Conservation (phyloP, 805 yeast genomes). For the Hanseniaspora opuntiae region DNA sequence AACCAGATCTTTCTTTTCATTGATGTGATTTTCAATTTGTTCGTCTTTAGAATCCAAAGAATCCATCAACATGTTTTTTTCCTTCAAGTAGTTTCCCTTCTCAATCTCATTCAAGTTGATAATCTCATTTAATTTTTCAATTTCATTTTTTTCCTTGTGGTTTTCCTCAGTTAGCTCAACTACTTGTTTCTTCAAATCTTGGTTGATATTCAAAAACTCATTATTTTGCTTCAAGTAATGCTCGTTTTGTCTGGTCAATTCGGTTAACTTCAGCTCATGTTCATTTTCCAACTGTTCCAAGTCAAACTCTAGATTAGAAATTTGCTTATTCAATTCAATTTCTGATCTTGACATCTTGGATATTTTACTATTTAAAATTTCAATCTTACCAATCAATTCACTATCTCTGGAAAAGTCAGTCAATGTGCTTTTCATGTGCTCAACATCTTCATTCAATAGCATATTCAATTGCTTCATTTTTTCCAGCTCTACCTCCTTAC, state of each 20-base stretch:
- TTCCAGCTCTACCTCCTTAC: slow-evolving; percentile 40
- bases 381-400: slow-evolving; percentile 38
- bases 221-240: slow-evolving; percentile 31
- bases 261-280: slow-evolving; percentile 26
- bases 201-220: slow-evolving; percentile 33
- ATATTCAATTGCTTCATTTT: slow-evolving; percentile 36
- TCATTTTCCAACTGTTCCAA: slow-evolving; percentile 40
- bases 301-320: slow-evolving; percentile 48
- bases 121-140: slow-evolving; percentile 38
- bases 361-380: slow-evolving; percentile 40
- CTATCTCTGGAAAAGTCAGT: slow-evolving; percentile 31
- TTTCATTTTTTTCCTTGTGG: slow-evolving; percentile 47
- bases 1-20: not conserved
- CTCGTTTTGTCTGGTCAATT: slow-evolving; percentile 31
- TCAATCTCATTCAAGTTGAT: slow-evolving; percentile 34
- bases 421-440: slow-evolving; percentile 37
- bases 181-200: slow-evolving; percentile 38
- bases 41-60: slow-evolving; percentile 16
- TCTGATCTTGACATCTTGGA: slow-evolving; percentile 47
- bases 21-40: slow-evolving; percentile 14
- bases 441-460: slow-evolving; percentile 43
- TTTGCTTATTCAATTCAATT: slow-evolving; percentile 49
- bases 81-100: slow-evolving; percentile 27
- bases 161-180: slow-evolving; percentile 44
- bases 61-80: slow-evolving; percentile 19